These are phyloP conservation scores for Syzygium jambos DNA, from an alignment of 345 rosid species.

Conservation along the genomic window DNA sequence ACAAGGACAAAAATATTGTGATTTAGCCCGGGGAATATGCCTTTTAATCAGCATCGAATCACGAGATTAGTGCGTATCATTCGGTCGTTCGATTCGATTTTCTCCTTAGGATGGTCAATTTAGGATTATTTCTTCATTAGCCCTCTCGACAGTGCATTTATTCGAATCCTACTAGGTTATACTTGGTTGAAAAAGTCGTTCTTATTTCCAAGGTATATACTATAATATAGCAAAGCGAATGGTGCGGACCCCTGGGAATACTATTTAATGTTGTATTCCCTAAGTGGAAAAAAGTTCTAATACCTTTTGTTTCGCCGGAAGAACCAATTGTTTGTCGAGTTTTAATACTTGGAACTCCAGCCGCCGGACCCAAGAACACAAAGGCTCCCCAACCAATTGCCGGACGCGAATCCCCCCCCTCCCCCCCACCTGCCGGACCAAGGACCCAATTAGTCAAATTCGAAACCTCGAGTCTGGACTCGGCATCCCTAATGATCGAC, in stretches of 20 bases:
- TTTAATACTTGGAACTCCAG: background rate
- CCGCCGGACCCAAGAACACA: too few relatives aligned
- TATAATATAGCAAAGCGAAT: background rate
- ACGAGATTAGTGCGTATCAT: background rate
- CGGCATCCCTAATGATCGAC: background rate
- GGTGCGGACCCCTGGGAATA: background rate
- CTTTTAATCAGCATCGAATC: background rate
- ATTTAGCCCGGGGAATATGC: background rate
- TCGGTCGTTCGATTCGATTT: background rate
- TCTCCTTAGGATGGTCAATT: background rate
- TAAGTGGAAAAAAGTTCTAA: background rate
- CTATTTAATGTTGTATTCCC: background rate
- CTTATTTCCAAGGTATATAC: background rate
- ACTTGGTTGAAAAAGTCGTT: background rate
- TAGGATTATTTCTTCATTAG: background rate
- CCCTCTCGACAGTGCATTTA: background rate
- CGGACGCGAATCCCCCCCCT: too few relatives aligned
- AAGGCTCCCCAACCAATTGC: too few relatives aligned
- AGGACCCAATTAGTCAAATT: background rate
- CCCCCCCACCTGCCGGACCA: too few relatives aligned
- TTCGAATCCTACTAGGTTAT: background rate
- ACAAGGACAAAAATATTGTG: background rate
- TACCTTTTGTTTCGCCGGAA: background rate
- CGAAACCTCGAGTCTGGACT: background rate
- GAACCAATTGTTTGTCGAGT: background rate